Evolutionary conservation across 2,329 filamentous ascomycete species (phyloP).

Genomic region (Aaosphaeria pasadenensis): DNA sequence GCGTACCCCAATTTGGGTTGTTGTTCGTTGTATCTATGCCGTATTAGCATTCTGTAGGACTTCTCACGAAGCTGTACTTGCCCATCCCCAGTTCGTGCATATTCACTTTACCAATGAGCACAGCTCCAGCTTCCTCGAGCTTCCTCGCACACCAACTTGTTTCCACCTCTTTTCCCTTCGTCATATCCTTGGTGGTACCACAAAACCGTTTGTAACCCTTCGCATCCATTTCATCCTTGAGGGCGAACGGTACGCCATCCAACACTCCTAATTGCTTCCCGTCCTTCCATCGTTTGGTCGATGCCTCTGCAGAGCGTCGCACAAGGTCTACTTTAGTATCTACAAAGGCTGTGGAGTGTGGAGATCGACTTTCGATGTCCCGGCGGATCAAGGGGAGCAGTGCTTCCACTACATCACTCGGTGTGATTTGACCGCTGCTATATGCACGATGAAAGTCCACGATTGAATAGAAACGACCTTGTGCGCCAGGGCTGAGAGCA

Average conservation of each 20-base stretch:
- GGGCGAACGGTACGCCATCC: conserved; percentile 77
- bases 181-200: conserved; percentile 62
- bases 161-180: conserved; percentile 44
- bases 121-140: conserved; percentile 70
- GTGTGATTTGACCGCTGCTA: conserved; percentile 66
- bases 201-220: conserved; percentile 66
- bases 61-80: conserved; percentile 21
- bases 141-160: conserved; percentile 70
- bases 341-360: conserved; percentile 72
- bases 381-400: conserved; percentile 69
- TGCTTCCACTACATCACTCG: conserved; percentile 66
- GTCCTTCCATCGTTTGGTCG: conserved; percentile 65
- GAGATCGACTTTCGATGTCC: conserved; percentile 51
- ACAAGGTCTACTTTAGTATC: conserved; percentile 62
- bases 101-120: conserved; percentile 71
- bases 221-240: conserved; percentile 78
- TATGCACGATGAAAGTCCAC: conserved; percentile 78
- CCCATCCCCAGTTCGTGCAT: conserved; percentile 80
- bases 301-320: conserved; percentile 65
- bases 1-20: conserved; percentile 72
- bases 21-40: conserved; percentile 73
- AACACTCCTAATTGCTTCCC: conserved; percentile 64
- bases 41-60: background rate
- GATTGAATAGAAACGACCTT: conserved; percentile 51
- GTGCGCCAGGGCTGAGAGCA: conserved; percentile 10